These are phyloP conservation scores for Citeromyces siamensis DNA, from an alignment of 1,139 yeast species.

Conservation along the genomic window DNA sequence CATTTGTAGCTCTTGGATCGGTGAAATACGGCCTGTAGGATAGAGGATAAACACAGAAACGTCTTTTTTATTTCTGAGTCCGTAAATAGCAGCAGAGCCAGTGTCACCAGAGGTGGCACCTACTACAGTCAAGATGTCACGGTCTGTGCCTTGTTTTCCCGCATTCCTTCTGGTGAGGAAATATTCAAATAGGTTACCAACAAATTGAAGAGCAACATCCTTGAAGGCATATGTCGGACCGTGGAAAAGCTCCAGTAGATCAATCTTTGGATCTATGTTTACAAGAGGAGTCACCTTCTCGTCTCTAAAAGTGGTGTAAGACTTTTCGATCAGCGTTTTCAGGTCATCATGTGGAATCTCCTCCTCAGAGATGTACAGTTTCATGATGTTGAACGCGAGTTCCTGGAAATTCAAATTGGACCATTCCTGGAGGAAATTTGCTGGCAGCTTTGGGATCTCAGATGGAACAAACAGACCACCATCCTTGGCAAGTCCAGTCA, in stretches of 20 bases:
- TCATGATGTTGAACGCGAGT: constrained; percentile 76
- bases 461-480: constrained; percentile 94
- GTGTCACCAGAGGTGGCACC: constrained; percentile 99
- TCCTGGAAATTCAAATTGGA: constrained; percentile 65
- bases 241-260: constrained; percentile 85
- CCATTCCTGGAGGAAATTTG: constrained; percentile 57
- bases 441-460: constrained; percentile 56
- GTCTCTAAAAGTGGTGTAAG: constrained; percentile 87
- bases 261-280: constrained; percentile 43
- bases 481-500: constrained; percentile 90
- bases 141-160: constrained; percentile 39
- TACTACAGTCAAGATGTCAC: constrained; percentile 85
- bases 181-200: constrained; percentile 91
- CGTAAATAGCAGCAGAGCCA: constrained; percentile 98
- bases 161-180: constrained; percentile 72
- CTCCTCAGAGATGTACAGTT: constrained; percentile 52
- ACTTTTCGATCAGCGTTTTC: constrained; percentile 43
- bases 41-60: constrained; percentile 91
- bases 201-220: constrained; percentile 96
- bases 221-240: constrained; percentile 99
- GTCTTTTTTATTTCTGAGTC: constrained; percentile 91
- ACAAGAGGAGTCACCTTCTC: constrained; percentile 76
- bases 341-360: constrained; percentile 72
- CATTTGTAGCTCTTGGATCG: constrained; percentile 98
- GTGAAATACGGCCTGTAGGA: constrained; percentile 96